phyloP scores from a whole-genome alignment of 2,329 filamentous ascomycete species.

The Ophiostoma triangulosporum region DNA sequence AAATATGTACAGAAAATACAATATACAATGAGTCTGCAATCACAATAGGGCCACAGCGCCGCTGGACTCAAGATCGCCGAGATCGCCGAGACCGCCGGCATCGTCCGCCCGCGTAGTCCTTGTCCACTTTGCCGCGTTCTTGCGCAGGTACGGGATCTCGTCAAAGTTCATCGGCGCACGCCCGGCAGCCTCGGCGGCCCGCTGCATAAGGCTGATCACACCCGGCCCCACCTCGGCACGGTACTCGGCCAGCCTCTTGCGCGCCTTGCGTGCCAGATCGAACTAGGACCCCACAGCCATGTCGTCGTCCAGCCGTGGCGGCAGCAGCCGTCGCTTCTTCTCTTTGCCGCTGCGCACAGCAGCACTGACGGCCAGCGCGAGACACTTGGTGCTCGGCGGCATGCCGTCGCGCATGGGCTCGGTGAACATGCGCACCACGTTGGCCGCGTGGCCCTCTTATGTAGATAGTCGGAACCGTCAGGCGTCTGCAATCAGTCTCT shows the following conservation, averaged over 20 bases:
- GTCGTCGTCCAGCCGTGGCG: not conserved
- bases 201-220: conserved; percentile 20
- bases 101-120: too few relatives aligned
- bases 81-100: too few relatives aligned
- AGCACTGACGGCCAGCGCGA: conserved; percentile 35
- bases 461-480: too few relatives aligned
- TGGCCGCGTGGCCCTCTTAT: conserved; percentile 20
- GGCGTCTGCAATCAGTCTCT: too few relatives aligned
- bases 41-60: too few relatives aligned
- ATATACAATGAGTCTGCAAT: too few relatives aligned
- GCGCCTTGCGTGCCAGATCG: conserved; percentile 12
- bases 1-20: too few relatives aligned
- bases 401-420: conserved; percentile 22
- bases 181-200: conserved; percentile 19
- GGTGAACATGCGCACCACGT: conserved; percentile 27
- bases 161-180: conserved; percentile 14
- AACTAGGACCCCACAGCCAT: conserved; percentile 5
- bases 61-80: too few relatives aligned
- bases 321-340: not conserved
- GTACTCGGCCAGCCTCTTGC: conserved; percentile 14
- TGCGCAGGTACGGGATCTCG: not conserved
- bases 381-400: conserved; percentile 25
- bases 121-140: not conserved
- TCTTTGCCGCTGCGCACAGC: conserved; percentile 22
- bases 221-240: conserved; percentile 14